Percentiles rank a stretch among this genome's conserved stretches.
These are phyloP conservation scores for Fusarium guadeloupense DNA, from an alignment of 2,329 filamentous ascomycete genomes.

Conservation along the genomic window DNA sequence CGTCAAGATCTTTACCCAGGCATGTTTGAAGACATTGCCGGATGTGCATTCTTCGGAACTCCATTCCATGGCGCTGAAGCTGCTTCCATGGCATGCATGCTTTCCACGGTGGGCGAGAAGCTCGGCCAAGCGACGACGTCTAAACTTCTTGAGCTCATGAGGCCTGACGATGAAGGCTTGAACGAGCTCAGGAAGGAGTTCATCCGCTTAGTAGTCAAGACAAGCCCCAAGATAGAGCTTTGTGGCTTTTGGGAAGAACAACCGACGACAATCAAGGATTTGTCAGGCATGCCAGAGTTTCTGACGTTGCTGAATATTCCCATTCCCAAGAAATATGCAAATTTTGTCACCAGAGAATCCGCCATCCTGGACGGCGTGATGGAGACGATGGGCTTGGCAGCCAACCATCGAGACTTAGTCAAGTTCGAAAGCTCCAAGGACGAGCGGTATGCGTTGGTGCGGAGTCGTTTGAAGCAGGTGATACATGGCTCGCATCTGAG, in stretches of 20 bases:
- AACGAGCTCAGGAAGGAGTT: slow-evolving; percentile 52
- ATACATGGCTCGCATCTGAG: slow-evolving; percentile 49
- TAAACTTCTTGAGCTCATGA: slow-evolving; percentile 53
- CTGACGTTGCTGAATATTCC: slow-evolving; percentile 36
- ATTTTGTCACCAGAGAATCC: slow-evolving; percentile 54
- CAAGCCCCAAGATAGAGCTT: slow-evolving; percentile 49
- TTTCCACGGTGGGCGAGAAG: slow-evolving; percentile 48
- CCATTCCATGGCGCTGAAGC: slow-evolving; percentile 52
- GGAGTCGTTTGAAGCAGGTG: slow-evolving; percentile 49
- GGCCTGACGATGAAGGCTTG: slow-evolving; percentile 50
- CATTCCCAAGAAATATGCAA: slow-evolving; percentile 48
- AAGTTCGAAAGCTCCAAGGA: slow-evolving; percentile 55
- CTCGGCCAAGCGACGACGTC: slow-evolving; percentile 47
- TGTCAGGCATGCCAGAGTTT: slow-evolving; percentile 45
- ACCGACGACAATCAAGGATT: slow-evolving; percentile 50
- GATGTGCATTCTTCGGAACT: slow-evolving; percentile 53
- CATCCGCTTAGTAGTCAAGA: slow-evolving; percentile 48
- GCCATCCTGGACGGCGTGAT: slow-evolving; percentile 50
- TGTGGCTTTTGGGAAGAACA: slow-evolving; percentile 54
- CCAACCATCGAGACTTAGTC: slow-evolving; percentile 53
- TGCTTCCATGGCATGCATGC: slow-evolving; percentile 51
- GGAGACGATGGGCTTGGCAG: slow-evolving; percentile 48
- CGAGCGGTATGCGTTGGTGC: slow-evolving; percentile 48
- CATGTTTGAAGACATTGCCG: slow-evolving; percentile 54
- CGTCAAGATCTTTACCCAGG: slow-evolving; percentile 48